Percentiles rank a stretch among this genome's conserved stretches.
phyloP scores from a whole-genome alignment of 2,329 filamentous ascomycete genomes.

The Cercospora zeae-maydis region DNA sequence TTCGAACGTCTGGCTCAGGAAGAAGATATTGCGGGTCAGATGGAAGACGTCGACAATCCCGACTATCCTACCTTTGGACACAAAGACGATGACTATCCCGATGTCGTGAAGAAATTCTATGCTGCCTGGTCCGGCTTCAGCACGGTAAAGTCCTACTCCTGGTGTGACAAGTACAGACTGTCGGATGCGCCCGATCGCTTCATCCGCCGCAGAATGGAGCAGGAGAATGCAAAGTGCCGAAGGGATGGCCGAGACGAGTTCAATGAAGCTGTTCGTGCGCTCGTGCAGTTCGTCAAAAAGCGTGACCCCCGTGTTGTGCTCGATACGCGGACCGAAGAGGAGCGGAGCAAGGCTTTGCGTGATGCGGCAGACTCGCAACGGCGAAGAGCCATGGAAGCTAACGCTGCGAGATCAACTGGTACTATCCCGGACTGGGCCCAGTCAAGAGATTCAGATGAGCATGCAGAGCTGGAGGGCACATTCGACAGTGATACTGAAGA shows the following conservation, averaged over 20 bases:
- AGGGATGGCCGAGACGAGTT: conserved; percentile 83
- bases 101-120: conserved; percentile 77
- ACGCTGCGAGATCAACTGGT: conserved; percentile 66
- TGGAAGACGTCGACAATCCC: conserved; percentile 57
- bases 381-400: conserved; percentile 73
- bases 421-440: conserved; percentile 73
- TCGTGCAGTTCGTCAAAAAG: conserved; percentile 86
- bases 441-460: conserved; percentile 52
- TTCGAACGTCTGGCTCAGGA: conserved; percentile 79
- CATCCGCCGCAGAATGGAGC: conserved; percentile 82
- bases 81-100: conserved; percentile 71
- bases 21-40: conserved; percentile 70
- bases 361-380: conserved; percentile 81
- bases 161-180: conserved; percentile 80
- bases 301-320: conserved; percentile 80
- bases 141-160: conserved; percentile 81
- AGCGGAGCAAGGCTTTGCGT: conserved; percentile 73
- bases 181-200: conserved; percentile 84
- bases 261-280: conserved; percentile 82
- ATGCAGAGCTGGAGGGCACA: conserved; percentile 42
- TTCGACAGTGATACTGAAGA: conserved; percentile 44
- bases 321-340: conserved; percentile 72
- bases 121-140: conserved; percentile 73
- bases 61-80: conserved; percentile 81
- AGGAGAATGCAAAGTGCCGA: conserved; percentile 81